Evolutionary conservation across 148 eudicot species (phyloP), one percentile per base, ranked within the genome.

Genomic region (Rhododendron griersonianum): DNA sequence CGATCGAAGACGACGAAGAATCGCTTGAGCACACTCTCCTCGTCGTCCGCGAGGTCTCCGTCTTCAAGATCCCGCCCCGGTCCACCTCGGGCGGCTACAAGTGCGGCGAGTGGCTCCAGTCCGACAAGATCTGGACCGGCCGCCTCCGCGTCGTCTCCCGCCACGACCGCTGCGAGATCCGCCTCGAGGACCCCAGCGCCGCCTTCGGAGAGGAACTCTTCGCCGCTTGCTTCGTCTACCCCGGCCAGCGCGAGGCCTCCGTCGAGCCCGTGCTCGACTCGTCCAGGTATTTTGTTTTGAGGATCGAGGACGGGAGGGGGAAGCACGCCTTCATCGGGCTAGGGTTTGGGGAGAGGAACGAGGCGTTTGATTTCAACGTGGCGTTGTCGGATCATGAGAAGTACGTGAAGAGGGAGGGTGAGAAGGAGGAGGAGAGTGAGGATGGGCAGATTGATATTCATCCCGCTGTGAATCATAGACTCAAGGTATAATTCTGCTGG

Each of bases 121-220:
- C 98, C 87, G 99, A 97, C 83, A 94, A 93, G 95, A 97, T 97
- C 91, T 97, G 99, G 99, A 83, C 98, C 55, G 99, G 99, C 28
- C 93, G 99, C 2, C 92, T 97, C 39, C 98, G 99, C 0, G 98
- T 97, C 50, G 96, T 97, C 4, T 97, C 99, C 19, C 92, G 93
- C 89, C 84, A 87, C 25, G 53, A 91, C 50, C 96, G 98, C 6
- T 94, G 96, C 87, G 98, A 97, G 93, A 93, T 97, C 91, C 96
- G 99, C 2, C 89, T 97, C 74, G 99, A 97, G 86, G 98, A 97
- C 87, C 98, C 99, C 6, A 69, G 76, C 55, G 94, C 99, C 65
- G 98, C 96, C 30, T 16, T 13, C 5, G 61, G 61, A 37, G 75
- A 69, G 75, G 99, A 94, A 18, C 95, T 97, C 14, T 97, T 97